These are phyloP conservation scores for Sugiyamaella castrensis DNA, from an alignment of 1,139 yeast species.

Conservation along the genomic window DNA sequence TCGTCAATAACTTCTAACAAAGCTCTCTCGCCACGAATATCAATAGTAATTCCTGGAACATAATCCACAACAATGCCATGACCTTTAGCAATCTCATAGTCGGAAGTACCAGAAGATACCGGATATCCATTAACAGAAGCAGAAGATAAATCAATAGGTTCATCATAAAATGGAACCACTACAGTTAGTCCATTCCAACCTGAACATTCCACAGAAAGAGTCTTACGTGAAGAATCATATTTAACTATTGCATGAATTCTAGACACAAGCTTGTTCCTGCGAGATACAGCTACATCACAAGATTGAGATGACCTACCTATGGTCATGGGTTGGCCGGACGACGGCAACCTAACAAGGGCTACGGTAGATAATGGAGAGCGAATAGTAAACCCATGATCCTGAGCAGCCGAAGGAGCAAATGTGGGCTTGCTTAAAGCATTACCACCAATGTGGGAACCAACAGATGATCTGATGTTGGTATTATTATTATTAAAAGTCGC, in stretches of 20 bases:
- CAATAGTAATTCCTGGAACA: constrained; percentile 56
- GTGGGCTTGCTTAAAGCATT: constrained; percentile 11
- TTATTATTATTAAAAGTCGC: not conserved
- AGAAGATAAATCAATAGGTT: constrained; percentile 5
- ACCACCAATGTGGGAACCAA: not conserved
- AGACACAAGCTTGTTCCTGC: constrained; percentile 60
- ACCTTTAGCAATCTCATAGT: constrained; percentile 38
- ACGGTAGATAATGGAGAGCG: constrained; percentile 36
- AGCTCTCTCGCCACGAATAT: constrained; percentile 58
- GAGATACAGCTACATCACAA: constrained; percentile 55
- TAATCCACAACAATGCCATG: constrained; percentile 57
- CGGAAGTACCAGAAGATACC: constrained; percentile 37
- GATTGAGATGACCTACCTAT: constrained; percentile 68
- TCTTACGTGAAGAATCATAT: constrained; percentile 29
- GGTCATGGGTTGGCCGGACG: constrained; percentile 35
- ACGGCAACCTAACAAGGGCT: constrained; percentile 34
- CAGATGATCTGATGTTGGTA: not conserved
- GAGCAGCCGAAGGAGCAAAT: constrained; percentile 23
- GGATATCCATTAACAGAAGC: constrained; percentile 25
- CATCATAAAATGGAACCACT: constrained; percentile 48
- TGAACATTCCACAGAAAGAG: constrained; percentile 50
- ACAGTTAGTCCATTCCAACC: constrained; percentile 72
- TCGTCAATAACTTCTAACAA: constrained; percentile 50
- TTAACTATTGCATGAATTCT: constrained; percentile 57
- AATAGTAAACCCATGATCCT: constrained; percentile 22